Base-by-base conservation (phyloP, 1,139 yeast genomes). In the Nakaseomyces nivariensis region DNA sequence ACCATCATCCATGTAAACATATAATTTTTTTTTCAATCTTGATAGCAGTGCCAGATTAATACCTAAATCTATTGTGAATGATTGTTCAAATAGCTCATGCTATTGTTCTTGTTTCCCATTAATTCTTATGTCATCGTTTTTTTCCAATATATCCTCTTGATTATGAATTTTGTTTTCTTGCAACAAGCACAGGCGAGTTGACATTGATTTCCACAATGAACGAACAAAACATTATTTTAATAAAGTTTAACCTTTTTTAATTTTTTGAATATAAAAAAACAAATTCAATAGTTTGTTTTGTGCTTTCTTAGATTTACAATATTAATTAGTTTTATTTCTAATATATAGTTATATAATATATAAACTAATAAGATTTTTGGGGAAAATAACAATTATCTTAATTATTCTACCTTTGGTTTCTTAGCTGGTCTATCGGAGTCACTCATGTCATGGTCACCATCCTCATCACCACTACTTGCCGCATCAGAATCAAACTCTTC, bases 401-500 rank as follows among this genome's bases (percentile, higher is more conserved):
- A 34, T 51, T 52, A 60, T 37, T 64, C 67, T 22, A 57, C 54
- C 49, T 61, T 63, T n/a, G 63, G 52, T 53, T 69, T 69, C 57
- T 67, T 69, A 10, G 64, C 46, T 24, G 68, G 66, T 52, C 66
- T 63, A 31, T 56, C 67, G 41, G 54, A 65, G 25, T 75, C 82
- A 50, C 71, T 78, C 45, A 60, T 72, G 4, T 67, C 73, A 10
- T 63, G 75, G 13, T 70, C 74, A 45, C 69, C 76, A 49, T 63
- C 75, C 17, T 70, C 74, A 45, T 69, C 76, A 48, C 63, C 75
- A 42, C 71, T 73, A 31, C 67, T 67, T 31, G 68, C 75, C 17
- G 77, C 92, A 57, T 85, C 88, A 7, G 92, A 85, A 63, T 88
- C 95, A 59, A 75, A 88, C 66, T 88, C 96, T 67, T 87, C 96